Conservation (phyloP, 2,329 filamentous ascomycete genomes). For the Celoporthe dispersa region DNA sequence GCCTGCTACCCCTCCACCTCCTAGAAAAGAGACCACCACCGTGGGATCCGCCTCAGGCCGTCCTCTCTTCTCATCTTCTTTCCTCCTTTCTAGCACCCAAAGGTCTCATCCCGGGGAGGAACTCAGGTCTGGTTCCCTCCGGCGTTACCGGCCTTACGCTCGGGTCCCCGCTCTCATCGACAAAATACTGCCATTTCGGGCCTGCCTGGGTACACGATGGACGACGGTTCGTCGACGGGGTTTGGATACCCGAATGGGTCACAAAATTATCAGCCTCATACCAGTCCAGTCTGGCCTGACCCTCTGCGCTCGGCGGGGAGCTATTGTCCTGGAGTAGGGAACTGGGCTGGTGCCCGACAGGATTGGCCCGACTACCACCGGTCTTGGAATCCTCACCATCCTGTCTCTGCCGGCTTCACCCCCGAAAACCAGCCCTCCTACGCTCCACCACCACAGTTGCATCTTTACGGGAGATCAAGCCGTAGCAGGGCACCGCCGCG, state of each 20-base stretch:
- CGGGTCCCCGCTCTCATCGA: neutral
- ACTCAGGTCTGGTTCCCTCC: neutral
- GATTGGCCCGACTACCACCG: neutral
- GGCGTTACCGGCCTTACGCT: neutral
- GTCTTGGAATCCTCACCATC: neutral
- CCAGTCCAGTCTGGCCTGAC: neutral
- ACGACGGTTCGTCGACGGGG: constrained; percentile 11
- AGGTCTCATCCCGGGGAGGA: neutral
- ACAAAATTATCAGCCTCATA: neutral
- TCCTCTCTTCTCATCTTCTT: neutral
- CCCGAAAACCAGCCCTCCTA: neutral
- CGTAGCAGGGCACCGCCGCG: neutral
- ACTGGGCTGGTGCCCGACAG: neutral
- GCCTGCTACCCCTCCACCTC: neutral
- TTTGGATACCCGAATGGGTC: constrained; percentile 1
- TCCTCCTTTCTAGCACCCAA: neutral
- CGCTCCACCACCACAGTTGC: neutral
- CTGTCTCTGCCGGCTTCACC: neutral
- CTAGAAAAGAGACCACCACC: neutral
- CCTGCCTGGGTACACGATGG: neutral
- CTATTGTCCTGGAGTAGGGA: neutral
- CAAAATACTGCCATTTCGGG: neutral
- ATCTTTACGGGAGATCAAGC: neutral
- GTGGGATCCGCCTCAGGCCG: neutral
- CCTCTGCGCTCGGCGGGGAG: neutral